These are phyloP conservation scores for Pleurotus tuber-regium DNA, from an alignment of 768 basidiomycete genomes.

Conservation along the genomic window DNA sequence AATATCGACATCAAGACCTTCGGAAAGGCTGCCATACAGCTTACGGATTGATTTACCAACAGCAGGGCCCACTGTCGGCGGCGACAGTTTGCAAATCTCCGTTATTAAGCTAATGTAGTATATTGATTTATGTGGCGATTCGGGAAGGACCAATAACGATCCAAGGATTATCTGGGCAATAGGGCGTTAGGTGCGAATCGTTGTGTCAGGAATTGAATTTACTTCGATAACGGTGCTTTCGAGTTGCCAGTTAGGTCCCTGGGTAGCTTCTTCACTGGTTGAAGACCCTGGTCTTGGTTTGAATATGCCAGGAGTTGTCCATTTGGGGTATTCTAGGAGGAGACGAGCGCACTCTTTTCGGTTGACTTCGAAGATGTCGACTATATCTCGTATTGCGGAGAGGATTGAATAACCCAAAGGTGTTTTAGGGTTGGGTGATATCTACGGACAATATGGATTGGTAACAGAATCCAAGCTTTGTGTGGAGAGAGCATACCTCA, in stretches of 20 bases:
- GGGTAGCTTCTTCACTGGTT: slow-evolving; percentile 43
- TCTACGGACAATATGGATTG: slow-evolving; percentile 39
- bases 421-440: slow-evolving; percentile 73
- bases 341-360: slow-evolving; percentile 91
- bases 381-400: slow-evolving; percentile 67
- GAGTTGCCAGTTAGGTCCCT: slow-evolving; percentile 78
- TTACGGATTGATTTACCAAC: slow-evolving; percentile 94
- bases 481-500: slow-evolving; percentile 32
- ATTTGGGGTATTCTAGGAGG: slow-evolving; percentile 82
- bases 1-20: slow-evolving; percentile 85
- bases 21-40: slow-evolving; percentile 74
- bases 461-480: background rate
- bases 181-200: background rate
- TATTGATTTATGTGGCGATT: slow-evolving; percentile 70
- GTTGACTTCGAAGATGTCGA: slow-evolving; percentile 93
- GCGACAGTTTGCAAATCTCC: slow-evolving; percentile 93
- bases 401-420: slow-evolving; percentile 80
- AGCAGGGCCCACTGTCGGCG: slow-evolving; percentile 89
- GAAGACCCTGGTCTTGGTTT: slow-evolving; percentile 70
- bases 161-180: slow-evolving; percentile 63
- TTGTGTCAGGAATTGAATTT: slow-evolving; percentile 12
- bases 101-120: slow-evolving; percentile 90
- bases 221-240: slow-evolving; percentile 91
- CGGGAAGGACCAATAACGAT: slow-evolving; percentile 72
- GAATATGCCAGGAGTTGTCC: slow-evolving; percentile 83